Base-by-base conservation (phyloP, 1,139 yeast species). In the Kluyveromyces sp. region DNA sequence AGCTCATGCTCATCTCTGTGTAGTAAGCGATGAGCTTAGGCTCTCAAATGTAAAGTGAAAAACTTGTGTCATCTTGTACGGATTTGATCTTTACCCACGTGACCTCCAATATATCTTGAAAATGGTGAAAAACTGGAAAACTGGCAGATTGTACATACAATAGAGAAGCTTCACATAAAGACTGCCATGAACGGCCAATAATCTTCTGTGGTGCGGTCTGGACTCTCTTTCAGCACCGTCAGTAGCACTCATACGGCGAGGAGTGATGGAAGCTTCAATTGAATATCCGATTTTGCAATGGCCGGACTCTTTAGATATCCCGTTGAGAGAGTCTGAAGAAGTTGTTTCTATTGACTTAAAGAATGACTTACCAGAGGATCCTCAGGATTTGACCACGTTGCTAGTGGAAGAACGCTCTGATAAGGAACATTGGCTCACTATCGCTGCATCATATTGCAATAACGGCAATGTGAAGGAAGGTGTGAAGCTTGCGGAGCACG, bases 341-440 rank as follows among this genome's bases (percentile, higher is more conserved):
- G 77, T 83, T 51, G 92, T 83, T 48, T 73, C 79, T 46, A 77
- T 84, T 51, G 84, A 78, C 64, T 73, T 73, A 47, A 68, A 70
- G 36, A 77, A 76, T 38, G 97, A 89, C 59, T 70, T 89, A 48
- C 95, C 96, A 1, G 95, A 85, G 18, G 95, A 88, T 60, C 84
- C 95, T 4, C 74, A 78, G 43, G 97, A 92, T 58, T 71, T 92
- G 53, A 80, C 84, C 53, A 75, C 77, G 33, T 74, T 92, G 51
- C 70, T 92, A 52, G 82, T 83, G 49, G 86, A 84, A 50, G 96
- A 88, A 65, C 76, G 75, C 46, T 82, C 94, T 49, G 80, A 78
- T 29, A 71, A 76, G 42, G 80, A 81, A 58, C 85, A 79, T 65
- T 92, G 98, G 98, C 66, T 86, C 18, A 74, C 83, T 13, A 79